phyloP scores from a whole-genome alignment of 1,284 basidiomycete genomes.

The Agaricales sp. region DNA sequence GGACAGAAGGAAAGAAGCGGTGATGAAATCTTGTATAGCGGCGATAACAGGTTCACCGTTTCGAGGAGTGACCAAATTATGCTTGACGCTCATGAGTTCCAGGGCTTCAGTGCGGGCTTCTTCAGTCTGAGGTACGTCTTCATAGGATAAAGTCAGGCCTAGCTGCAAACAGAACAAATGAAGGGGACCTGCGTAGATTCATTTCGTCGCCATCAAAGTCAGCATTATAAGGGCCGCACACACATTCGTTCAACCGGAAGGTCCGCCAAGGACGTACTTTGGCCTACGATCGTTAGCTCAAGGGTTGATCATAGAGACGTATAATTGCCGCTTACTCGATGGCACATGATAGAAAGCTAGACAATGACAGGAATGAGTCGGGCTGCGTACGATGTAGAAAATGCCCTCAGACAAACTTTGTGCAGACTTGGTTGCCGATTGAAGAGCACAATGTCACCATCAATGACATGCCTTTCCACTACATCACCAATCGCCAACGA shows the following conservation, averaged over 20 bases:
- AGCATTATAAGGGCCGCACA: slow-evolving; percentile 98
- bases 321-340: slow-evolving; percentile 51
- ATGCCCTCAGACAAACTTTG: slow-evolving; percentile 59
- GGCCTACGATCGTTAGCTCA: slow-evolving; percentile 29
- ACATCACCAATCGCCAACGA: slow-evolving; percentile 76
- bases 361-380: slow-evolving; percentile 23
- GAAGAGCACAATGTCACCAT: slow-evolving; percentile 97
- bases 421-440: slow-evolving; percentile 99
- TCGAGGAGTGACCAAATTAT: slow-evolving; percentile 94
- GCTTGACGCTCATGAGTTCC: slow-evolving; percentile 96
- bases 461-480: slow-evolving; percentile 90
- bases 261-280: slow-evolving; percentile 97
- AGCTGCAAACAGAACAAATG: background rate
- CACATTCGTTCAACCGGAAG: slow-evolving; percentile 98
- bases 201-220: slow-evolving; percentile 99
- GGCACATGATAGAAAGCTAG: slow-evolving; percentile 97
- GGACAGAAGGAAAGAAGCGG: slow-evolving; percentile 92
- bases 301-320: slow-evolving; percentile 1
- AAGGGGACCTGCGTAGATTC: slow-evolving; percentile 88
- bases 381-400: slow-evolving; percentile 4
- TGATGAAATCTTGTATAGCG: slow-evolving; percentile 98
- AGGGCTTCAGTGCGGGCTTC: slow-evolving; percentile 97
- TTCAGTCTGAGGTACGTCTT: slow-evolving; percentile 98
- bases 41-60: slow-evolving; percentile 99
- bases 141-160: slow-evolving; percentile 4